Conservation (phyloP, 305 asterid genomes). For the Solanum chacoense region DNA sequence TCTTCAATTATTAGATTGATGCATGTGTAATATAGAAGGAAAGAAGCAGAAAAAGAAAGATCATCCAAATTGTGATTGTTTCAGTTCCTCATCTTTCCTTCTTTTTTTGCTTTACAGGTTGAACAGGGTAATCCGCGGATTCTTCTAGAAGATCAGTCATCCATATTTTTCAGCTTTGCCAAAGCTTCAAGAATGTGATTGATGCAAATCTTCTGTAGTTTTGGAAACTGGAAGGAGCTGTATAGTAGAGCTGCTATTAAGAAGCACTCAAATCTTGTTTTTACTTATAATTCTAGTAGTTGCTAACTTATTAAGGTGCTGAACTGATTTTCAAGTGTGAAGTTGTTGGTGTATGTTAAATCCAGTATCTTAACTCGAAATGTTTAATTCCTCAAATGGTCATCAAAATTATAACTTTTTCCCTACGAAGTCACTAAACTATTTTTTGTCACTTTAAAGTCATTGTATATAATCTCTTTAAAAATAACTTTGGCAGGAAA, state of each 20-base stretch:
- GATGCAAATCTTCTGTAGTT: not conserved
- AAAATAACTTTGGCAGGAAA: not conserved
- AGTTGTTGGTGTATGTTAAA: not conserved
- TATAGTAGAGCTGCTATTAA: not conserved
- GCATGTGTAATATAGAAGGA: not conserved
- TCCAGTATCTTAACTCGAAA: not conserved
- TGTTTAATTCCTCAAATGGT: not conserved
- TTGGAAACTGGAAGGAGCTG: not conserved
- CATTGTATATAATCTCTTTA: not conserved
- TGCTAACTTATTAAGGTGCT: not conserved
- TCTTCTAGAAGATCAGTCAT: conserved; percentile 43
- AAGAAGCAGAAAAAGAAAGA: not conserved
- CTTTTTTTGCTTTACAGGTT: conserved; percentile 27
- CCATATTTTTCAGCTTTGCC: conserved; percentile 64
- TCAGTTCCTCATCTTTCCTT: not conserved
- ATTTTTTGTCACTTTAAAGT: not conserved
- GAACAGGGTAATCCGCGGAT: conserved; percentile 78
- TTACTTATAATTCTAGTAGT: not conserved
- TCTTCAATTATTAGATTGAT: not conserved
- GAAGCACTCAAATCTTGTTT: not conserved
- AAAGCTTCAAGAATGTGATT: conserved; percentile 70
- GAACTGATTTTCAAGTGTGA: not conserved
- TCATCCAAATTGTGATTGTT: not conserved
- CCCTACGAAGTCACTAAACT: not conserved
- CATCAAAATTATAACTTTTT: not conserved